A percentile compares a stretch with the other conserved stretches of the same genome.
Conservation (phyloP, 2,329 filamentous ascomycete genomes). For the Alternaria alternata region DNA sequence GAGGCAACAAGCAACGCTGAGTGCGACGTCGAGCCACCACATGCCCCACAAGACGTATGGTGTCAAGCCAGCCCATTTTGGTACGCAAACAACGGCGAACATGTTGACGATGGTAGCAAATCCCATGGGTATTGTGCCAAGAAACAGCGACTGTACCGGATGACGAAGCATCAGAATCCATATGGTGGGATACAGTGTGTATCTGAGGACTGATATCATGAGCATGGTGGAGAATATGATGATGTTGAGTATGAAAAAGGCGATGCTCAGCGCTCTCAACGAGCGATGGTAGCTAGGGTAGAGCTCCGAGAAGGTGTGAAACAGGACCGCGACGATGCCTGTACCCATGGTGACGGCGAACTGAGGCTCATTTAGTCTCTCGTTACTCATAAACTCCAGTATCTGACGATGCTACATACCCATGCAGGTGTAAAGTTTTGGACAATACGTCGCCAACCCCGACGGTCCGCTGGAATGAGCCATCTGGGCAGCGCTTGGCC, state of each 20-base stretch:
- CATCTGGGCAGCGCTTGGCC: conserved; percentile 28
- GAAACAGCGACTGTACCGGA: conserved; percentile 71
- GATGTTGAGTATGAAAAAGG: conserved; percentile 68
- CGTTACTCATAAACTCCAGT: neutral
- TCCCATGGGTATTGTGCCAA: conserved; percentile 72
- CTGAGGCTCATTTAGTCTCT: conserved; percentile 11
- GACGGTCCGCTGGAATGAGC: conserved; percentile 33
- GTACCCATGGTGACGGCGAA: conserved; percentile 39
- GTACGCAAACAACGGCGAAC: conserved; percentile 67
- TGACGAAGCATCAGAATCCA: conserved; percentile 73
- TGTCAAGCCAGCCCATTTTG: conserved; percentile 65
- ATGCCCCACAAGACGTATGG: conserved; percentile 55
- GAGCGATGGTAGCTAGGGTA: conserved; percentile 59
- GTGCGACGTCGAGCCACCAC: conserved; percentile 59
- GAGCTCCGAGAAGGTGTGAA: conserved; percentile 63
- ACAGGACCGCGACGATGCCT: conserved; percentile 60
- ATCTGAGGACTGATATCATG: conserved; percentile 65
- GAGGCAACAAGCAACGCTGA: conserved; percentile 53
- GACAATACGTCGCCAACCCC: conserved; percentile 42
- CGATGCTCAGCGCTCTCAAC: conserved; percentile 64
- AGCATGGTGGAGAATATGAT: conserved; percentile 63
- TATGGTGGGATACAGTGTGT: conserved; percentile 70
- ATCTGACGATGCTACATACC: conserved; percentile 21
- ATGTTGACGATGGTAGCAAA: conserved; percentile 74
- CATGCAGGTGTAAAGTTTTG: conserved; percentile 49